Evolutionary conservation across 2,329 filamentous ascomycete genomes (phyloP), one percentile per base, ranked within the genome.

Genomic region (Colletotrichum costaricense): DNA sequence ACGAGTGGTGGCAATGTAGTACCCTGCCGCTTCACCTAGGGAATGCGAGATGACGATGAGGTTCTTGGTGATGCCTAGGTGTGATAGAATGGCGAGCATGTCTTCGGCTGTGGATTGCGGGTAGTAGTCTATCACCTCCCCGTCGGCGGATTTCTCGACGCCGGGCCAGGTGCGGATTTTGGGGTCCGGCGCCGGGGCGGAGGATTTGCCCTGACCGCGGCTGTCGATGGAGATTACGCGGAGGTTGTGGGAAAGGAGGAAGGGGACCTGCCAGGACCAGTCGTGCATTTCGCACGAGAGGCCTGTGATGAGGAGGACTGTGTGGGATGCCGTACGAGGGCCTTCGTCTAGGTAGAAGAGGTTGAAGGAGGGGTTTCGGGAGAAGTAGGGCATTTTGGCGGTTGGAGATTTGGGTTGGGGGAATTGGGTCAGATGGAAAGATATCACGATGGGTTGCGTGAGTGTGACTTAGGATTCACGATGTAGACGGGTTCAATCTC

Each of bases 281-380:
- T 69, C 72, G 60, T 69, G 60, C 42, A 73, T 60, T 35, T 74
- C 67, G 49, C 63, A 74, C 0, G 30, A 52, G 4, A 74, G 46
- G 14, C 72, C 69, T 8, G 64, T 33, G 59, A 69, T 56, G 30
- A 74, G 59, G 26, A 69, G 59, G 8, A 68, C 28, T 3, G 54
- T 63, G 7, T 56, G n/a, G 5, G 55, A 19, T 5, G 63, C 42
- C 3, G 22, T 28, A 12, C 46, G 33, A 19, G 64, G 52, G 14
- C 72, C 72, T 16, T 72, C 54, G n/a, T 68, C 59, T 5, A 69
- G 42, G 59, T 66, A 74, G 46, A 65, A 72, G 42, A 72, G 57
- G n/a, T 26, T 30, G 3, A 68, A 52, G 46, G 57, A 28, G 6
- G 38, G n/a, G 54, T 74, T 59, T 12, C 63, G 58, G 55, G 57